Base-by-base conservation (phyloP, 352 stramenopile genomes). In the Globisporangium nagaii region DNA sequence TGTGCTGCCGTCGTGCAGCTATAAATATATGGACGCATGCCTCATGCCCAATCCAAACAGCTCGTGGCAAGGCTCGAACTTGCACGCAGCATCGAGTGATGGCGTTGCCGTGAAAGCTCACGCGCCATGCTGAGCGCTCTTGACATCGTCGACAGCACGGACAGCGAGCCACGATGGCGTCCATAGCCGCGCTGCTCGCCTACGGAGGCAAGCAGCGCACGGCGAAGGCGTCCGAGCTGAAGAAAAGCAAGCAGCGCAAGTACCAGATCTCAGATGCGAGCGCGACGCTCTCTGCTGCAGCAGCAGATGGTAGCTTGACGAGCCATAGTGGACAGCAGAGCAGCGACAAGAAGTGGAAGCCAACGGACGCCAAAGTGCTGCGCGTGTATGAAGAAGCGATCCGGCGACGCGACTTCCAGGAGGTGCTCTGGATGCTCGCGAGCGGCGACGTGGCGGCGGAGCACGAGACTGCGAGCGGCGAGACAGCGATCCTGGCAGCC, bases 401-500 rank as follows among this genome's bases (percentile, higher is more conserved):
- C 12, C 63, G 65, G 22, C 69, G 71, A 30, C 68, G 76, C 13
- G 79, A 93, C 40, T 86, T 93, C 40, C 53, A 70, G 22, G 45
- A 66, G 4, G 67, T 86, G 40, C 53, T 93, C 22, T 93, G 79
- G 82, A 65, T 88, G 66, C 83, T 93, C 25, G 73, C 70, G 27
- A 88, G 75, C 35, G 75, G 61, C 0, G 69, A 81, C 19, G 67
- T 87, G 2, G 42, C 57, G 15, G 70, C 65, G 2, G 65, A 73
- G 17, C 70, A 80, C 25, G 82, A 93, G 65, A 86, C 70, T 0
- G 53, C 50, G 17, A 72, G 59, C 17, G 82, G 74, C 0, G 82
- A 93, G 40, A 90, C 64, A 4, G 68, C 76, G 8, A 54, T 93
- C 13, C 59, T 90, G 32, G 79, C 68, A 12, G 79, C 79, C 9